Base-by-base conservation (phyloP, 164 flowering plant genomes). In the Chimonanthus praecox region DNA sequence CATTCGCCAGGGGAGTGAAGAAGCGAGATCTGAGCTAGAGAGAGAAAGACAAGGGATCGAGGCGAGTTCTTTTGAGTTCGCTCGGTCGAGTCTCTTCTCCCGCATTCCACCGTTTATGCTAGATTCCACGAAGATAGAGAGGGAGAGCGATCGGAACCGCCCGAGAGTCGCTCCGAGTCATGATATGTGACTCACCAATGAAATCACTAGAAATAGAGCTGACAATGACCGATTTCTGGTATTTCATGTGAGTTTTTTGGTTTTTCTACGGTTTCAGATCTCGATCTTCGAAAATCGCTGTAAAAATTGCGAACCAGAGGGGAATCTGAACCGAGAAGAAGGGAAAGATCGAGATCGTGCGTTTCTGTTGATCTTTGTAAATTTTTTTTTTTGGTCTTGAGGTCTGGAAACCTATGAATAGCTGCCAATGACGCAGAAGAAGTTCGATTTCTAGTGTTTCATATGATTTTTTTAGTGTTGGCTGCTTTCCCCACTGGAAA, bases 191-290 rank as follows among this genome's bases (percentile, higher is more conserved):
- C 20, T 63, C 45, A 33, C 8, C 16, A 6, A 2, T n/a, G 5
- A 48, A 66, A 13, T 20, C 21, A 18, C 10, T 33, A 3, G 45
- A 66, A 13, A 66, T n/a, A 10, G 47, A 44, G 1, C 15, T 11
- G 68, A 66, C 5, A 45, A 7, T 54, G 70, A 68, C 54, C 54
- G 50, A 68, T 68, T 68, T 68, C 70, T 1, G 54, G 51, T 6
- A 21, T 68, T 68, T 47, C 70, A 47, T 46, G 70, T 47, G 70
- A 16, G 47, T 48, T 47, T 6, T 6, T 20, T 51, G 70, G 47
- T 48, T 68, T 48, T 67, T 5, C 6, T 18, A n/a, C 21, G 70
- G 70, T 68, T 48, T 68, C 3, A 48, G 54, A 4, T 16, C 15
- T 47, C 15, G 70, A 66, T n/a, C 4, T 48, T 18, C 20, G 47